A percentile compares a stretch with the other conserved stretches of the same genome.
Evolutionary conservation across 1,284 basidiomycete species (phyloP).

Genomic region (Neonothopanus nambi): DNA sequence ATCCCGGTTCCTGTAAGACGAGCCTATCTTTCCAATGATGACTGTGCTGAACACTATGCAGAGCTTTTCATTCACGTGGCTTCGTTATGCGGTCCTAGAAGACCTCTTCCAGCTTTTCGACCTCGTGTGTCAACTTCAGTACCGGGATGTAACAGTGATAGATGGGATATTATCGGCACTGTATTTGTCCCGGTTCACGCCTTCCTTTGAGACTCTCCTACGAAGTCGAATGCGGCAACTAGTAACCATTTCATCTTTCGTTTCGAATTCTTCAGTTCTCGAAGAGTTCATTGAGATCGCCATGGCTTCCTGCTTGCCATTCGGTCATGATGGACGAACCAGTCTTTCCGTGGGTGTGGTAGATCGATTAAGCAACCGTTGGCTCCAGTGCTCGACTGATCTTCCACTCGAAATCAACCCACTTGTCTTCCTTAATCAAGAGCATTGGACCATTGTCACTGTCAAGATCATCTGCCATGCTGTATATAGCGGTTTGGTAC

Average conservation of each 20-base stretch:
- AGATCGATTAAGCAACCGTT: constrained; percentile 16
- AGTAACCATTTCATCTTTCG: constrained; percentile 31
- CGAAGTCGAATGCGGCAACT: constrained; percentile 32
- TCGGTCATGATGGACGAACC: constrained; percentile 17
- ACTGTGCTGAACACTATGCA: no score
- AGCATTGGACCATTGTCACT: constrained; percentile 44
- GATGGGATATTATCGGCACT: neutral
- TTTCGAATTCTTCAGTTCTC: constrained; percentile 38
- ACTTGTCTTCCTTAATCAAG: constrained; percentile 10
- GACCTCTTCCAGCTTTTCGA: constrained; percentile 42
- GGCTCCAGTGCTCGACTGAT: constrained; percentile 26
- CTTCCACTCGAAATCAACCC: constrained; percentile 27
- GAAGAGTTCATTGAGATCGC: constrained; percentile 49
- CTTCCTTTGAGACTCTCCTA: constrained; percentile 26
- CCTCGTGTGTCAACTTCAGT: constrained; percentile 16
- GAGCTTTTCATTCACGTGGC: constrained; percentile 10
- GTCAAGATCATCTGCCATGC: constrained; percentile 40
- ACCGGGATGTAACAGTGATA: neutral
- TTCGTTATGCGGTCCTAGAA: constrained; percentile 16
- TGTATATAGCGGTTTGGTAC: constrained; percentile 37
- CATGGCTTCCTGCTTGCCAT: constrained; percentile 41
- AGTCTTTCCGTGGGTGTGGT: neutral
- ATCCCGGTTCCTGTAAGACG: neutral
- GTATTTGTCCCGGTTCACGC: constrained; percentile 10
- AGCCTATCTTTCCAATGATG: neutral